Conservation (phyloP, 768 basidiomycete species). For the Flagelloscypha sp. region DNA sequence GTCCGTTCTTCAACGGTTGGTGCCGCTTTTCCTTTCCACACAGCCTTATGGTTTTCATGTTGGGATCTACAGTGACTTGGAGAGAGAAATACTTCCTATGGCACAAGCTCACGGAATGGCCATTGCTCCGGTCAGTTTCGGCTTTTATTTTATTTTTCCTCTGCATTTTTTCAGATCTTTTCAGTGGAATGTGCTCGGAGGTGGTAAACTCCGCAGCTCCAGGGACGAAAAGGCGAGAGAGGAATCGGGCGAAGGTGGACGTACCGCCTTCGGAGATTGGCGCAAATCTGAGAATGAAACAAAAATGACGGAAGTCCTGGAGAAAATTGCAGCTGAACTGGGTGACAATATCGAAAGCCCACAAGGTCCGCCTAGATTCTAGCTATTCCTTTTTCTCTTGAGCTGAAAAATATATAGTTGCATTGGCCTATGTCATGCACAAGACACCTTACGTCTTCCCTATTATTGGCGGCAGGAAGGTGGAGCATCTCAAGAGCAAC, state of each 20-base stretch:
- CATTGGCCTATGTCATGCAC: slow-evolving; percentile 33
- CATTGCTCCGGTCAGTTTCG: slow-evolving; percentile 21
- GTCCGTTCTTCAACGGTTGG: background rate
- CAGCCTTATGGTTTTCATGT: slow-evolving; percentile 20
- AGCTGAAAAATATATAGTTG: slow-evolving; percentile 23
- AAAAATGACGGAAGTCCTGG: slow-evolving; percentile 25
- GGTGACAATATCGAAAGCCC: slow-evolving; percentile 27
- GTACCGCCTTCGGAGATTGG: slow-evolving; percentile 27
- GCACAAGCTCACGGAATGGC: slow-evolving; percentile 8
- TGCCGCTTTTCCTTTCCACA: slow-evolving; percentile 18
- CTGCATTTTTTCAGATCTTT: slow-evolving; percentile 32
- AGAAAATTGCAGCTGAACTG: slow-evolving; percentile 31
- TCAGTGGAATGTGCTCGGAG: slow-evolving; percentile 16
- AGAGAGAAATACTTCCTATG: slow-evolving; percentile 36
- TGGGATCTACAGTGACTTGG: slow-evolving; percentile 35
- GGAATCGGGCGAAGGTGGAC: slow-evolving; percentile 19
- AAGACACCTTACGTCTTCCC: slow-evolving; percentile 36
- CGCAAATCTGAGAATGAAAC: slow-evolving; percentile 24
- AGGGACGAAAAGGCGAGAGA: slow-evolving; percentile 21
- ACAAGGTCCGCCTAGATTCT: slow-evolving; percentile 17
- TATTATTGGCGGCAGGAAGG: slow-evolving; percentile 30
- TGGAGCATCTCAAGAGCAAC: slow-evolving; percentile 31
- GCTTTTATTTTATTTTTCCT: slow-evolving; percentile 23
- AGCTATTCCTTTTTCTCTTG: background rate
- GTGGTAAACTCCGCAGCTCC: slow-evolving; percentile 24